These are phyloP conservation scores for Colletotrichum tabaci DNA, from an alignment of 2,329 filamentous ascomycete species.

Conservation along the genomic window DNA sequence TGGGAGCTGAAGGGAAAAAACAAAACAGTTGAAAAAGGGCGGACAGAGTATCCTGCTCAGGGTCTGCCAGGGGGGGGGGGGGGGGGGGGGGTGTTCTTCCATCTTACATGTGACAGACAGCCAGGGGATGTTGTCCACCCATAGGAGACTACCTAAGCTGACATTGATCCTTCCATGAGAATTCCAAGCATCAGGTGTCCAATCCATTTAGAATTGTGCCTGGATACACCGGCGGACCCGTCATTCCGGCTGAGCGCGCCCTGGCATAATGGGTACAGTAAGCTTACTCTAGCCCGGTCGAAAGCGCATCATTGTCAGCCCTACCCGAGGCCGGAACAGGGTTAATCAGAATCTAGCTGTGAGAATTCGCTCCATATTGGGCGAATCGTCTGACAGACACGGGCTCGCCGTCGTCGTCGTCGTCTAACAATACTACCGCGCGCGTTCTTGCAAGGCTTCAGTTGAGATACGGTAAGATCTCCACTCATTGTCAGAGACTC, in stretches of 20 bases:
- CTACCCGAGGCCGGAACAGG: background rate
- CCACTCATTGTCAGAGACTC: background rate
- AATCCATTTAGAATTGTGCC: background rate
- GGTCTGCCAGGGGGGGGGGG: background rate
- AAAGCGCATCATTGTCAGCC: background rate
- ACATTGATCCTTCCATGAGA: background rate
- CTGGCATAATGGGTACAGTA: background rate
- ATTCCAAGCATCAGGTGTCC: background rate
- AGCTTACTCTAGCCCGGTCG: background rate
- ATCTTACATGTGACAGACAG: background rate
- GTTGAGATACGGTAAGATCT: background rate
- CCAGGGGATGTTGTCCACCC: background rate
- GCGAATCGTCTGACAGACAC: background rate
- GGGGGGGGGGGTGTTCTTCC: too few species aligned
- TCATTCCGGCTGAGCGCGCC: background rate
- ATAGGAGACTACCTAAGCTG: background rate
- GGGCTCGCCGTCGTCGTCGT: background rate
- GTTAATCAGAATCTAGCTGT: background rate
- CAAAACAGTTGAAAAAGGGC: too few species aligned
- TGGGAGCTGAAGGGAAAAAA: too few species aligned
- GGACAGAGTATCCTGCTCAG: background rate
- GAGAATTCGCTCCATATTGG: background rate
- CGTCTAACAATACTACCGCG: too few species aligned
- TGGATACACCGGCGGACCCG: too few species aligned
- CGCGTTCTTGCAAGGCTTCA: background rate